A percentile compares a stretch with the other conserved stretches of the same genome.
phyloP scores from a whole-genome alignment of 108 stramenopile genomes.

The Nitzschia palea region DNA sequence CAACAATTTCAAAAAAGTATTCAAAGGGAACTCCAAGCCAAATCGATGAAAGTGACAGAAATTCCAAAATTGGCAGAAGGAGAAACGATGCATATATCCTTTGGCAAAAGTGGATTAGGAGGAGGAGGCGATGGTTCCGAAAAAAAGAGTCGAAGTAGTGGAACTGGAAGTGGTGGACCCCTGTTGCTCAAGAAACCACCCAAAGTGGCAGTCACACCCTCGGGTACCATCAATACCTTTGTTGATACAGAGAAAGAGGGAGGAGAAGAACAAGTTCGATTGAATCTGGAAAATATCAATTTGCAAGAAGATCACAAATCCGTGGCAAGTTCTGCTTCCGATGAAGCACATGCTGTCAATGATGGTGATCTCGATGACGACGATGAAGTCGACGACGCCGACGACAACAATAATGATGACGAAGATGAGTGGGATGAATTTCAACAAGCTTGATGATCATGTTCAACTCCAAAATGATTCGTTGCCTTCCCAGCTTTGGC shows the following conservation, averaged over 20 bases:
- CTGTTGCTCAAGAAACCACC: constrained; percentile 47
- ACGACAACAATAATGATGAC: not conserved
- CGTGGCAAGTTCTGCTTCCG: constrained; percentile 5
- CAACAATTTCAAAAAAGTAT: constrained; percentile 65
- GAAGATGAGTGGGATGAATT: constrained; percentile 23
- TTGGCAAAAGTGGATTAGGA: no score
- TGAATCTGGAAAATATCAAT: constrained; percentile 3
- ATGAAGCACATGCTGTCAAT: not conserved
- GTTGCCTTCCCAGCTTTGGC: no score
- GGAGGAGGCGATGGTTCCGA: not conserved
- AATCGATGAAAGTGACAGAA: constrained; percentile 41
- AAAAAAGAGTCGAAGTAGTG: not conserved
- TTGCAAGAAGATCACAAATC: not conserved
- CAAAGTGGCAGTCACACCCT: not conserved
- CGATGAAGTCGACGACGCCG: not conserved
- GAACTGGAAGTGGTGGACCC: constrained; percentile 6
- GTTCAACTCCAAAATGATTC: not conserved
- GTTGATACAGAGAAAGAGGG: not conserved
- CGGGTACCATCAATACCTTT: not conserved
- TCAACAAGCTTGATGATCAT: constrained; percentile 10
- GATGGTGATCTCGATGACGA: not conserved
- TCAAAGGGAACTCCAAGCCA: constrained; percentile 45
- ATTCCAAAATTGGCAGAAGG: constrained; percentile 64
- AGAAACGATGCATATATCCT: constrained; percentile 73
- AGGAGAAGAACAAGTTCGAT: not conserved